phyloP scores from a whole-genome alignment of 1,284 basidiomycete genomes.

The Puccinia polysora region DNA sequence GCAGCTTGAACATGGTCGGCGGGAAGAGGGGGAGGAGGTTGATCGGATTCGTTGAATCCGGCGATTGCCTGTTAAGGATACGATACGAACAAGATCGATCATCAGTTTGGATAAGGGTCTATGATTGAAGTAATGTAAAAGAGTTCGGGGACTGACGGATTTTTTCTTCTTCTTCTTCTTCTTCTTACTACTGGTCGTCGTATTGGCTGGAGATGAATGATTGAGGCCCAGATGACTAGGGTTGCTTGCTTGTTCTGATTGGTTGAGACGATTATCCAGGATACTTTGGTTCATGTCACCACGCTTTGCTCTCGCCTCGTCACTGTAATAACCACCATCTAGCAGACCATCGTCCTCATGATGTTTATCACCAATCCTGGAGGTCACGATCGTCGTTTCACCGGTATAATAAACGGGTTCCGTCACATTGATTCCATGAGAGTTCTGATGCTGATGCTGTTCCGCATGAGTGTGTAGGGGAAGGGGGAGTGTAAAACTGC shows the following conservation, averaged over 20 bases:
- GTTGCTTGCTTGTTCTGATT: conserved; percentile 35
- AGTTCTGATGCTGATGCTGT: conserved; percentile 67
- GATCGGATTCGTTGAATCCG: conserved; percentile 25
- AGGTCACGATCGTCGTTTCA: conserved; percentile 45
- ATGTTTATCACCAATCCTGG: conserved; percentile 51
- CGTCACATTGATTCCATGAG: conserved; percentile 54
- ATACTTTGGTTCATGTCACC: conserved; percentile 23
- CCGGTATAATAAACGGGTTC: conserved; percentile 43
- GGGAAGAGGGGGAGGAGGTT: conserved; percentile 34
- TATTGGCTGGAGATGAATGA: conserved; percentile 21
- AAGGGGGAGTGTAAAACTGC: conserved; percentile 58
- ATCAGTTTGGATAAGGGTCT: neutral
- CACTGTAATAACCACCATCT: conserved; percentile 55
- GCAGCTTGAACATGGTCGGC: conserved; percentile 4
- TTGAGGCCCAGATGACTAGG: conserved; percentile 25
- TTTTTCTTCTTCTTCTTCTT: conserved; percentile 44
- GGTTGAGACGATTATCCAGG: conserved; percentile 12
- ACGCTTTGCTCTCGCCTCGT: conserved; percentile 47
- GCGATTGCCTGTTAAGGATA: conserved; percentile 19
- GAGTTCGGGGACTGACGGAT: conserved; percentile 12
- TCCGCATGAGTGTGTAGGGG: conserved; percentile 57
- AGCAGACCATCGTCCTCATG: conserved; percentile 45
- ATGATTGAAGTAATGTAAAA: neutral
- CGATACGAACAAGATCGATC: neutral
- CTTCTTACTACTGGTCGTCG: conserved; percentile 21